These are phyloP conservation scores for Lachancea mirantina DNA, from an alignment of 805 yeast species.

Conservation along the genomic window DNA sequence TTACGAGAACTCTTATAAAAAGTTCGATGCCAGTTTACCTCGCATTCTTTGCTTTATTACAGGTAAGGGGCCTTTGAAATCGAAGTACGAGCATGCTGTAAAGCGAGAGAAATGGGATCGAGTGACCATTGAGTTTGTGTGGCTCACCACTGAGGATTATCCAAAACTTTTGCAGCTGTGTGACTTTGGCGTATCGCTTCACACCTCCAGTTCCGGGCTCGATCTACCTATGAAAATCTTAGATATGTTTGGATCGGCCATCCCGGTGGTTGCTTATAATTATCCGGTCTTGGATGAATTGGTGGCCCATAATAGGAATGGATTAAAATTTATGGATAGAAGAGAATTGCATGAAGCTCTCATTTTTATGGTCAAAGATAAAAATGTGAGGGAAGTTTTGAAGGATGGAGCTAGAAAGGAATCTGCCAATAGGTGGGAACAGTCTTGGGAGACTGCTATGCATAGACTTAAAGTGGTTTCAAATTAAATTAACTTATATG, in stretches of 20 bases:
- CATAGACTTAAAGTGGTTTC: slow-evolving; percentile 16
- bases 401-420: slow-evolving; percentile 69
- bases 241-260: slow-evolving; percentile 92
- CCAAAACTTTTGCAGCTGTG: slow-evolving; percentile 69
- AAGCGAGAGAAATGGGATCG: slow-evolving; percentile 37
- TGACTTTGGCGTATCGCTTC: slow-evolving; percentile 85
- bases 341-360: slow-evolving; percentile 41
- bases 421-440: slow-evolving; percentile 63
- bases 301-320: slow-evolving; percentile 63
- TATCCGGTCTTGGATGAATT: slow-evolving; percentile 77
- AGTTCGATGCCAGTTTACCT: slow-evolving; percentile 32
- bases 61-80: slow-evolving; percentile 86
- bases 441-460: slow-evolving; percentile 53
- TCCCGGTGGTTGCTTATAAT: slow-evolving; percentile 76
- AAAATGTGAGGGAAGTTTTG: slow-evolving; percentile 34
- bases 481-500: slow-evolving; percentile 8
- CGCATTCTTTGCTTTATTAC: slow-evolving; percentile 72
- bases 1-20: slow-evolving; percentile 40
- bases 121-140: slow-evolving; percentile 54
- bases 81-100: slow-evolving; percentile 43
- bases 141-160: slow-evolving; percentile 77
- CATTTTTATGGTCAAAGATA: slow-evolving; percentile 30
- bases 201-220: slow-evolving; percentile 84
- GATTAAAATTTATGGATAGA: slow-evolving; percentile 45
- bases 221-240: slow-evolving; percentile 97